Evolutionary conservation across 2,329 filamentous ascomycete species (phyloP), one percentile per base, ranked within the genome.

Genomic region (Penicillium aurantiogriseum): DNA sequence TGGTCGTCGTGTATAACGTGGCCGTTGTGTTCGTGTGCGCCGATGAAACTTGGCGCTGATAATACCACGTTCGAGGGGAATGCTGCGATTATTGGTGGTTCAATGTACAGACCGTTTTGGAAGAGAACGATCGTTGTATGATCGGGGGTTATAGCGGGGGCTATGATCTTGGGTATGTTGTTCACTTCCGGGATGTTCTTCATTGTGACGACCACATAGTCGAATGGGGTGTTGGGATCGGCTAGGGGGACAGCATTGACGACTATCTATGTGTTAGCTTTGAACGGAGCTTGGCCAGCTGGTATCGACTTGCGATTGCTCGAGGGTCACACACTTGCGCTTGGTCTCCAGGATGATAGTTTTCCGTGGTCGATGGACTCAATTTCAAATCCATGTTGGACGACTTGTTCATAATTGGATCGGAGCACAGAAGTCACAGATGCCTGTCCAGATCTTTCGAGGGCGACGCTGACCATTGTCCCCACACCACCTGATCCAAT

Each of bases 61-160:
- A 87, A 73, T 7, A 85, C 64, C 0, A 79, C 68, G 58, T 83
- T 86, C 3, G 67, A 57, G 0, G 84, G 83, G 63, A 85, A 85
- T 0, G 71, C 69, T 0, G 68, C 57, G 21, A 82, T 66, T 21
- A 87, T 66, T 0, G 83, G 82, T 42, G 76, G 79, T 61, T 87
- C 83, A 59, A 87, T 87, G 63, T 86, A 85, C n/a, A 87, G 71
- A 0, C 85, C 85, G 64, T 88, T 88, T 60, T 88, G 85, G 5
- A 85, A 72, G 7, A 88, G 76, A 0, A 86, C 75, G 44, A 88
- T 81, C 29, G 76, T 76, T 0, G 84, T 85, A 25, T 79, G 72
- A 2, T 74, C 76, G 0, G 77, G 75, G 0, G 80, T 82, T 1
- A 87, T 71, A 2, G 82, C 83, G 0, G 82, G 81, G 0, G 57